Base-by-base conservation (phyloP, 805 yeast species). In the Kluyveromyces aestuarii region DNA sequence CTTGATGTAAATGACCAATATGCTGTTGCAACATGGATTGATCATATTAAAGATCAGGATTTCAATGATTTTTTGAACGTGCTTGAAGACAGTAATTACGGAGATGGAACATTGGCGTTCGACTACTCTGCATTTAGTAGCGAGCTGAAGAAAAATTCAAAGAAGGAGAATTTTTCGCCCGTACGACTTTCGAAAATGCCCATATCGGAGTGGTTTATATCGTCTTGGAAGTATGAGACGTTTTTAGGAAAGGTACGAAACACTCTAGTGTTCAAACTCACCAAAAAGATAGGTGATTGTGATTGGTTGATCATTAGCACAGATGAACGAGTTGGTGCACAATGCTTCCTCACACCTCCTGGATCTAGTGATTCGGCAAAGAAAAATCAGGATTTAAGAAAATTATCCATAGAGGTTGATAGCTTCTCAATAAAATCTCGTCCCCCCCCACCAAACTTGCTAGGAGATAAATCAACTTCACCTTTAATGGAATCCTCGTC, bases 211-310 rank as follows among this genome's bases (percentile, higher is more conserved):
- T 69, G 72, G 71, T 67, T 68, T 41, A 65, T 68, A 43, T 66
- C 67, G 40, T 63, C 71, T 21, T 70, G 72, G 73, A 68, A 69
- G 49, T 63, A 66, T 41, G 73, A 69, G 49, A 65, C 69, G 14
- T 67, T 66, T 46, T 56, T 66, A 50, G 68, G 68, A 7, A 61
- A 59, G 27, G 55, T 68, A 41, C 63, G 63, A 18, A 65, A 64
- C 47, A 67, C 71, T 2, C 59, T 68, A 45, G 62, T 69, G 14
- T 51, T 69, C 47, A 67, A 68, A 51, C 51, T 69, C 30, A 66
- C 69, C 4, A 61, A 62, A 48, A 61, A 64, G 35, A 63, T 69
- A 44, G 73, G 72, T 41, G 71, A 69, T 41, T 66, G 72, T 56
- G 66, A 67, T 46, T 67, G 72, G 71, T 55, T 69, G 41, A 63